Evolutionary conservation across 1,139 yeast species (phyloP).

Genomic region (Diutina rugosa): DNA sequence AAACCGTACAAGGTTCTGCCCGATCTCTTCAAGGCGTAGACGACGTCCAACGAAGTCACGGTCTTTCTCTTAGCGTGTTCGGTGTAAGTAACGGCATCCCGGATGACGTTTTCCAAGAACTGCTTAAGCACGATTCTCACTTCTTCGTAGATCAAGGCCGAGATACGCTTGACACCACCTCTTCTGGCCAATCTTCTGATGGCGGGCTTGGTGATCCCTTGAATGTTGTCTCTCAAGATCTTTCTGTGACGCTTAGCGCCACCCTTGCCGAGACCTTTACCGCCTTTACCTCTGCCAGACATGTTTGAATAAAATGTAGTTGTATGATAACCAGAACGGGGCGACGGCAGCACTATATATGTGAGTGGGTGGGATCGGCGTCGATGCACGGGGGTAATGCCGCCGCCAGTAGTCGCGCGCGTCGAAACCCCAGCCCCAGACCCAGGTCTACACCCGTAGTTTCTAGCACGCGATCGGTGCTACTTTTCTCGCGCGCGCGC

Average conservation of each 20-base stretch:
- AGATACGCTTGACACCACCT: conserved; percentile 99
- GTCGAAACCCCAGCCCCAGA: background rate
- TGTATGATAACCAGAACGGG: background rate
- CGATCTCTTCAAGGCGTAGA: conserved; percentile 99
- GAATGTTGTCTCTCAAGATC: conserved; percentile 98
- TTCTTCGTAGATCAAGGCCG: conserved; percentile 97
- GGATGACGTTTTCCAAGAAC: conserved; percentile 92
- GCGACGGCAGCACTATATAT: background rate
- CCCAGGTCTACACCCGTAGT: background rate
- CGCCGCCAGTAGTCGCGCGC: background rate
- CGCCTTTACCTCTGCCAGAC: conserved; percentile 99
- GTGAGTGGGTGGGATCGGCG: background rate
- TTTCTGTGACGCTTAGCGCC: conserved; percentile 99
- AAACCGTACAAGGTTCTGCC: conserved; percentile 99
- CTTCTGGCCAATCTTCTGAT: conserved; percentile 99
- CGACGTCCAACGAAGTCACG: conserved; percentile 96
- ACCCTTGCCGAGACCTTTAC: conserved; percentile 98
- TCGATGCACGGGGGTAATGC: background rate
- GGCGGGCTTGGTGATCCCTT: conserved; percentile 99
- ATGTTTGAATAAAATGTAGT: conserved; percentile 24
- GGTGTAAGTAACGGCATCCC: conserved; percentile 98
- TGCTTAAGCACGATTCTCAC: conserved; percentile 95
- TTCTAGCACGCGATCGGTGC: background rate
- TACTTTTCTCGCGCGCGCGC: background rate
- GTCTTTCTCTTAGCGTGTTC: conserved; percentile 99